Evolutionary conservation across 106 monocot genomes (phyloP).

Genomic region (Xerophyta viscosa): DNA sequence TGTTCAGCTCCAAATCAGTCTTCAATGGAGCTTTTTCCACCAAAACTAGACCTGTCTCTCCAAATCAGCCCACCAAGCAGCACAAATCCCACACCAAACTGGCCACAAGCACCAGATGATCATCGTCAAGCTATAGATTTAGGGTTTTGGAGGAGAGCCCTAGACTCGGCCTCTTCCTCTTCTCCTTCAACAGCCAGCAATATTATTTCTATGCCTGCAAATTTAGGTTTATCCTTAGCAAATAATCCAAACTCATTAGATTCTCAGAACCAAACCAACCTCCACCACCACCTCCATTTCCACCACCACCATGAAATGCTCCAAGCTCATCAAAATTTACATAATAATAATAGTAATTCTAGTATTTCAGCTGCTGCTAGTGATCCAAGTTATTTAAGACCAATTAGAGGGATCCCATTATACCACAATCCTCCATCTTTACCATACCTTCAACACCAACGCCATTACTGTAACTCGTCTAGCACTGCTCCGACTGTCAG

Average conservation of each 20-base stretch:
- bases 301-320: constrained; percentile 15
- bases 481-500: constrained; percentile 2
- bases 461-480: too few relatives aligned
- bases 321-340: too few relatives aligned
- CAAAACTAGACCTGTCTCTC: constrained; percentile 52
- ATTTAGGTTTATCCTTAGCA: constrained; percentile 21
- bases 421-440: constrained; percentile 39
- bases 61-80: constrained; percentile 53
- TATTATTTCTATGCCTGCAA: too few relatives aligned
- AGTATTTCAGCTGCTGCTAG: too few relatives aligned
- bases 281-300: constrained; percentile 23
- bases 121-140: too few relatives aligned
- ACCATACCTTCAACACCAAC: constrained; percentile 13
- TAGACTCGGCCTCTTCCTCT: constrained; percentile 24
- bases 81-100: constrained; percentile 9
- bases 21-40: too few relatives aligned
- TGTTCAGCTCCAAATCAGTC: too few relatives aligned
- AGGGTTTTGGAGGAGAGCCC: constrained; percentile 41
- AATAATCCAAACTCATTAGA: background rate
- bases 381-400: constrained; percentile 26
- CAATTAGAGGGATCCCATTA: constrained; percentile 55
- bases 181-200: background rate
- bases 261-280: constrained; percentile 5
- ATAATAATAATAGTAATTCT: too few relatives aligned
- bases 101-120: constrained; percentile 6